A percentile compares a stretch with the other conserved stretches of the same genome.
These are phyloP conservation scores for Xylaria sp. DNA, from an alignment of 2,329 filamentous ascomycete genomes.

Conservation along the genomic window DNA sequence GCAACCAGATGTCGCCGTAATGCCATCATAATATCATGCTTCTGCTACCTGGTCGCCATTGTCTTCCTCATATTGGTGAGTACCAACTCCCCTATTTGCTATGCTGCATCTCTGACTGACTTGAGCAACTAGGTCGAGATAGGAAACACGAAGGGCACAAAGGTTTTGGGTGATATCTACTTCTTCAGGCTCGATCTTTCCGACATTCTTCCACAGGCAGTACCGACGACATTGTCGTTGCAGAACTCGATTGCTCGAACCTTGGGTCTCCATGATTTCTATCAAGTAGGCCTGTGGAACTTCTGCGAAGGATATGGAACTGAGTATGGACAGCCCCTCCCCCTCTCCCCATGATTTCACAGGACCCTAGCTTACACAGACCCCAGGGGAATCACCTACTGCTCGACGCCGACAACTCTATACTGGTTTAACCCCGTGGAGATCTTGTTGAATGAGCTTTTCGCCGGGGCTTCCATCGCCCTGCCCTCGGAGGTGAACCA, in stretches of 20 bases:
- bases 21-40: constrained; percentile 66
- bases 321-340: constrained; percentile 45
- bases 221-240: constrained; percentile 68
- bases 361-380: constrained; percentile 48
- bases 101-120: constrained; percentile 14
- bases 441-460: constrained; percentile 77
- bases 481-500: constrained; percentile 74
- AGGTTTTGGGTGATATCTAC: constrained; percentile 70
- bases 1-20: constrained; percentile 57
- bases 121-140: constrained; percentile 57
- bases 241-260: constrained; percentile 88
- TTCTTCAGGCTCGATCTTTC: constrained; percentile 85
- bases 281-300: constrained; percentile 88
- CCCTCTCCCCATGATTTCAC: not conserved
- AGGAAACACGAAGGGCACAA: constrained; percentile 68
- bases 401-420: constrained; percentile 68
- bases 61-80: constrained; percentile 78
- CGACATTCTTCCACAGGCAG: constrained; percentile 74
- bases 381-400: constrained; percentile 70
- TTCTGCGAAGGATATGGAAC: constrained; percentile 85
- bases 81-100: not conserved
- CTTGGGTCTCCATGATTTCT: constrained; percentile 90
- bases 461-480: constrained; percentile 81
- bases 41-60: constrained; percentile 66
- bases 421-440: constrained; percentile 93